Evolutionary conservation across 2,329 filamentous ascomycete genomes (phyloP), one percentile per base, ranked within the genome.

Genomic region (Xylaria sp.): DNA sequence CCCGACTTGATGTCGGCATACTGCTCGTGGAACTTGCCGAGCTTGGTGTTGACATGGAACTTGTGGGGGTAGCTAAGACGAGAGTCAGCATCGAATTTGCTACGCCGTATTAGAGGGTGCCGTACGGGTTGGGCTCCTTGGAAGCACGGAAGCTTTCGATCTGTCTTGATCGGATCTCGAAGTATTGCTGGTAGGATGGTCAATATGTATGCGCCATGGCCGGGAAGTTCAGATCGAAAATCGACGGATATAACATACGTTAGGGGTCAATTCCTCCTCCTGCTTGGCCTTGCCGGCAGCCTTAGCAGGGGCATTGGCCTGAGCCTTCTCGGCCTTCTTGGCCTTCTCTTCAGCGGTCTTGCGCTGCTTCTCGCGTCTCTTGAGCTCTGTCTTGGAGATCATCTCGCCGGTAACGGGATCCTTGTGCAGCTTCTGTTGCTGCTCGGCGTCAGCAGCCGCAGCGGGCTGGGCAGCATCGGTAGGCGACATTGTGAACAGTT

Each of bases 341-440:
- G 86, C 86, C 88, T 96, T 97, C 79, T 92, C 90, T 67, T 89
- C 89, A 63, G 95, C 92, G 76, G 84, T 86, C 76, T 93, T 85
- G 67, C 93, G 88, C 73, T 88, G 83, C 90, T 99, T 99, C 80
- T 92, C 85, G 71, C 93, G 87, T 80, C 91, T 93, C 91, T 99
- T 99, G 75, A 97, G 81, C 78, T 92, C 88, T 13, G 86, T 85
- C 86, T 92, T 92, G 79, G 89, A 92, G 62, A 89, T 74, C 75
- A 77, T 87, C 79, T 99, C 94, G 70, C 94, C 94, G 11, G 94
- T 97, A 65, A 92, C 91, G 72, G 95, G 91, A 75, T 99, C 94
- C 54, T 94, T 84, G 75, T 92, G 83, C 68, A 96, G 82, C 78
- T 93, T 91, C 71, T 83, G 83, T 66, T 87, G 75, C 69, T 77